phyloP scores from a whole-genome alignment of 83 land plant species.

The Thuja plicata region DNA sequence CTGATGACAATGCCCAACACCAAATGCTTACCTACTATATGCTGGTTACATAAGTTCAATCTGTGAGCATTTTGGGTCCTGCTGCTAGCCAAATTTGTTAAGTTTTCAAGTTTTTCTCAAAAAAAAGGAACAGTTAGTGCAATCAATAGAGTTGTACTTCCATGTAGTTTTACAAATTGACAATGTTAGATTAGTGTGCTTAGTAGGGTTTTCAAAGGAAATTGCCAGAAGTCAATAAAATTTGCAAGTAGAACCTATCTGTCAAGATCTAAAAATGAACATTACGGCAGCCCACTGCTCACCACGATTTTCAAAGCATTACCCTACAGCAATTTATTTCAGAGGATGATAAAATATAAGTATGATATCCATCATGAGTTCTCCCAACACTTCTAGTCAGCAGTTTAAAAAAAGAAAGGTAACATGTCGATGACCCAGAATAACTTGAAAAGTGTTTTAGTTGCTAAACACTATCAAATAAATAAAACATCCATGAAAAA shows the following conservation, averaged over 20 bases:
- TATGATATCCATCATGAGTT: background rate
- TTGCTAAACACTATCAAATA: background rate
- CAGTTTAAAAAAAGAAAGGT: background rate
- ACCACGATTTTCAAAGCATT: background rate
- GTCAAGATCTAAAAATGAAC: background rate
- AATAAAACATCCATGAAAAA: background rate
- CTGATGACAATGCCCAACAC: no score
- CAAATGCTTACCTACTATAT: background rate
- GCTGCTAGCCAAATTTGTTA: background rate
- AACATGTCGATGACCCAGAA: background rate
- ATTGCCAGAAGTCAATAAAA: no score
- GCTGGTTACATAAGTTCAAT: background rate
- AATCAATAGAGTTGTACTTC: no score
- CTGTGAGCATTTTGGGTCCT: background rate
- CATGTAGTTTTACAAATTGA: no score
- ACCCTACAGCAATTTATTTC: background rate
- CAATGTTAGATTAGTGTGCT: no score
- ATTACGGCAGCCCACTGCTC: background rate
- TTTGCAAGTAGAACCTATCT: no score
- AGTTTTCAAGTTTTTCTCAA: background rate
- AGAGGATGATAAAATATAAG: background rate
- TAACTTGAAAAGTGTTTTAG: background rate
- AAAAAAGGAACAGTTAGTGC: background rate
- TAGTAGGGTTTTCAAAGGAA: no score
- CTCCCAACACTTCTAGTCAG: background rate